Conservation (phyloP, 768 basidiomycete species). For the Amanita rubescens region DNA sequence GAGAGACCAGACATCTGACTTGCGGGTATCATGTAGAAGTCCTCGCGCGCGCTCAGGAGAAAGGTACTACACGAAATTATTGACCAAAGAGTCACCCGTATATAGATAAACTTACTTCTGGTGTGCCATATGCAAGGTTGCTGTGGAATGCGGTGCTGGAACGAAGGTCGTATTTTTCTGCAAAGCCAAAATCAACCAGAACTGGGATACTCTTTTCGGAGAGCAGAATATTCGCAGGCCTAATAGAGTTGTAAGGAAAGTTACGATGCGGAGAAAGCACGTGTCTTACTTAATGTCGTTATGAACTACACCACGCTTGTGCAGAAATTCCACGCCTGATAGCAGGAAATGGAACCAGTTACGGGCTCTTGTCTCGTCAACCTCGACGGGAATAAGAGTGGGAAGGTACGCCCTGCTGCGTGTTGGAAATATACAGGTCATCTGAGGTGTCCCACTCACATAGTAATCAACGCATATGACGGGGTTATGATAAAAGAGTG, state of each 20-base stretch:
- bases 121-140: constrained; percentile 84
- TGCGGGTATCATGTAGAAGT: constrained; percentile 86
- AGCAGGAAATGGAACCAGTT: constrained; percentile 80
- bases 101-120: constrained; percentile 50
- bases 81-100: not conserved
- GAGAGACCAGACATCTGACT: constrained; percentile 83
- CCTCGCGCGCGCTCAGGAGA: constrained; percentile 89
- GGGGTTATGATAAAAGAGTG: constrained; percentile 92
- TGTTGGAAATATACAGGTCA: constrained; percentile 2
- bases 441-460: constrained; percentile 43
- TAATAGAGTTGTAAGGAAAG: constrained; percentile 22
- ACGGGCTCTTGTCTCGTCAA: constrained; percentile 69
- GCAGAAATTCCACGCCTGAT: constrained; percentile 78
- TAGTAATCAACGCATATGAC: constrained; percentile 85
- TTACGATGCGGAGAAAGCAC: not conserved
- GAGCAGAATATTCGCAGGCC: constrained; percentile 90
- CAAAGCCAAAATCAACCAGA: constrained; percentile 95
- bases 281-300: constrained; percentile 81
- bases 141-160: constrained; percentile 69
- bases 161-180: constrained; percentile 70
- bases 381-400: constrained; percentile 82
- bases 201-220: constrained; percentile 73
- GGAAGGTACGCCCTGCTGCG: constrained; percentile 73
- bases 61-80: constrained; percentile 56
- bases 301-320: constrained; percentile 78